A percentile compares a stretch with the other conserved stretches of the same genome.
Conservation (phyloP, 768 basidiomycete species). For the Rhodotorula paludigena region DNA sequence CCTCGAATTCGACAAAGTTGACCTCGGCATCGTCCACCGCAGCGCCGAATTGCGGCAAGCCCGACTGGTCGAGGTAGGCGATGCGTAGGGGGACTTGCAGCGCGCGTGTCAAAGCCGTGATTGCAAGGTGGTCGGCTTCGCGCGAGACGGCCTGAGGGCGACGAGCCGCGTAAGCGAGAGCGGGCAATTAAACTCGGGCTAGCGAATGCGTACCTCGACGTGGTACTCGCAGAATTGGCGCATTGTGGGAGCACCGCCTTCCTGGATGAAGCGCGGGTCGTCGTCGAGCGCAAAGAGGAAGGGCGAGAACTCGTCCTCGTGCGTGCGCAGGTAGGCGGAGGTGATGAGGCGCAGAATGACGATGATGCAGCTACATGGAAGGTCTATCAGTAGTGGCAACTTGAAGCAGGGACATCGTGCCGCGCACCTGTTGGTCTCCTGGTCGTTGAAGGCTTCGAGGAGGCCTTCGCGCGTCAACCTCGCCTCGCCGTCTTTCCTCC, state of each 20-base stretch:
- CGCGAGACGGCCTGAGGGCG: conserved; percentile 38
- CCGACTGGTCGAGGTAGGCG: conserved; percentile 70
- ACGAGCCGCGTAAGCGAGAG: background rate
- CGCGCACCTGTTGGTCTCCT: conserved; percentile 45
- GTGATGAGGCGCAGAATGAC: conserved; percentile 76
- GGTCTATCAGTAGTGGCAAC: background rate
- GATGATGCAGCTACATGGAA: conserved; percentile 59
- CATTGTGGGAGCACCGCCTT: conserved; percentile 56
- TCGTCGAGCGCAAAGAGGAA: conserved; percentile 73
- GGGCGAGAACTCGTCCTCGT: conserved; percentile 59
- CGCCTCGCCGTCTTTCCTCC: conserved; percentile 2
- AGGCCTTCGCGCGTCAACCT: conserved; percentile 49
- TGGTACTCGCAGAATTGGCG: conserved; percentile 63
- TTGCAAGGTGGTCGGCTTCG: conserved; percentile 69
- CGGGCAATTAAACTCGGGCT: background rate
- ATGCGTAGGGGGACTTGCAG: conserved; percentile 64
- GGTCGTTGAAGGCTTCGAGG: conserved; percentile 56
- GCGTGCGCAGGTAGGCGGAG: conserved; percentile 69
- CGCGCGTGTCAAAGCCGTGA: conserved; percentile 67
- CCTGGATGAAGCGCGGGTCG: conserved; percentile 41
- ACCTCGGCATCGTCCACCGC: conserved; percentile 47
- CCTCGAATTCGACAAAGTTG: conserved; percentile 64
- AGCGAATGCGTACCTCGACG: conserved; percentile 63
- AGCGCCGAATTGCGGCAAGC: conserved; percentile 45
- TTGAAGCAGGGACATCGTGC: background rate